Evolutionary conservation across 352 stramenopile genomes (phyloP), one percentile per base, ranked within the genome.

Genomic region (Phytophthora pini): DNA sequence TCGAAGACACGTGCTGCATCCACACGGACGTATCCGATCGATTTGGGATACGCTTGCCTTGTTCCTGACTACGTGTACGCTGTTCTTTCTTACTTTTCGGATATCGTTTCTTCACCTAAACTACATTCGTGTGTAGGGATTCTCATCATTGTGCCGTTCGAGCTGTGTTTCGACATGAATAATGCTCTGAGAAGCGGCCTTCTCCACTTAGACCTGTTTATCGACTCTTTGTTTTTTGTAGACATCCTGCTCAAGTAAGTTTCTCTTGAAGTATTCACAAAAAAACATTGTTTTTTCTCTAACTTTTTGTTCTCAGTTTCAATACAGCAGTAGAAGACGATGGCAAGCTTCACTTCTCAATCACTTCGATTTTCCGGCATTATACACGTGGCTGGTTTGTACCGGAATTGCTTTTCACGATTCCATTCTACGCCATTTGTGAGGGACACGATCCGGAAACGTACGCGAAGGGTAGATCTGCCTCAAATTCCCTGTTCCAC

Each of bases 181-280:
- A 26, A 56, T 6, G 1, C 24, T 11, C 57, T 80, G 9, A 77
- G 80, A n/a, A 62, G 68, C 34, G 52, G 39, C 5, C 77, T 92
- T 24, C 43, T 88, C 3, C 71, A 69, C 11, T 60, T 89, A 26
- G 86, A 94, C 51, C 67, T 87, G 13, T 79, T 87, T 40, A 65
- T 94, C 7, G 86, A 94, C 58, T 43, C 32, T 12, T 76, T 92
- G 56, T 94, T 94, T 52, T 53, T 56, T 6, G 53, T 89, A 34
- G 84, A 93, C 32, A 90, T 94, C 43, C n/a, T 82, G 1, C 68
- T 93, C 51, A 92, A 89, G 84, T 92, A 67, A 39, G 70, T 74
- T 64, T 4, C 9, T 24, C 10, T 20, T 22, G 17, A 20, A 20
- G 17, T 20, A 22, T 43, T 43, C 38, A 43, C n/a, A 20, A 22